Percentiles rank a stretch among this genome's conserved stretches.
Conservation (phyloP, 805 yeast genomes). For the Ogataea trehalophila region DNA sequence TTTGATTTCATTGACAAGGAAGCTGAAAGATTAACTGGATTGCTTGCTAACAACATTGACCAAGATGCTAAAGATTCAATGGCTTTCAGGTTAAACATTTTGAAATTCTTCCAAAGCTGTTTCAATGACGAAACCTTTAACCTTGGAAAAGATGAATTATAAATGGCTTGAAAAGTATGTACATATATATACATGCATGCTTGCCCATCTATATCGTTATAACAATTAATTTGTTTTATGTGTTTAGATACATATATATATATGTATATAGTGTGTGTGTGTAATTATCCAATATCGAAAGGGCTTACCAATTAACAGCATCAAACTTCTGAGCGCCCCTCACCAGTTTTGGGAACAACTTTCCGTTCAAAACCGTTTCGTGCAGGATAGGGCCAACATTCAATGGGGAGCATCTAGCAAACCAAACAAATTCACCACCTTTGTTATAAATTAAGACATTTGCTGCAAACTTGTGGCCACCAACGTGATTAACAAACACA, state of each 20-base stretch:
- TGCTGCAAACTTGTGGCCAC: conserved; percentile 95
- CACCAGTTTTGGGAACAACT: conserved; percentile 66
- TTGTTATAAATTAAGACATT: conserved; percentile 74
- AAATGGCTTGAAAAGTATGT: neutral
- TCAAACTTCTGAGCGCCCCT: conserved; percentile 54
- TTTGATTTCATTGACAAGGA: conserved; percentile 41
- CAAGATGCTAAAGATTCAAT: conserved; percentile 46
- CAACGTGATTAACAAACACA: conserved; percentile 76
- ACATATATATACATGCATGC: no score
- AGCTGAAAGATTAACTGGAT: conserved; percentile 37
- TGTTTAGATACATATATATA: no score
- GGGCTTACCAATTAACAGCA: conserved; percentile 46
- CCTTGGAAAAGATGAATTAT: conserved; percentile 12
- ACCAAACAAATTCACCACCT: conserved; percentile 78
- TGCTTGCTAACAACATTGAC: conserved; percentile 36
- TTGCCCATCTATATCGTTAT: no score
- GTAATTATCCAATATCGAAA: no score
- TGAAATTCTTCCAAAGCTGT: conserved; percentile 30
- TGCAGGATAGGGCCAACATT: conserved; percentile 72
- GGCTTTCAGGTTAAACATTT: conserved; percentile 46
- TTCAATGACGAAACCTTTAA: conserved; percentile 15
- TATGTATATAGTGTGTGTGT: no score
- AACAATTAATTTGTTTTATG: no score
- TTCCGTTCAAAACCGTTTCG: conserved; percentile 63
- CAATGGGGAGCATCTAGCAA: conserved; percentile 78